Evolutionary conservation across 768 basidiomycete genomes (phyloP).

Genomic region (Amanita jacksonii): DNA sequence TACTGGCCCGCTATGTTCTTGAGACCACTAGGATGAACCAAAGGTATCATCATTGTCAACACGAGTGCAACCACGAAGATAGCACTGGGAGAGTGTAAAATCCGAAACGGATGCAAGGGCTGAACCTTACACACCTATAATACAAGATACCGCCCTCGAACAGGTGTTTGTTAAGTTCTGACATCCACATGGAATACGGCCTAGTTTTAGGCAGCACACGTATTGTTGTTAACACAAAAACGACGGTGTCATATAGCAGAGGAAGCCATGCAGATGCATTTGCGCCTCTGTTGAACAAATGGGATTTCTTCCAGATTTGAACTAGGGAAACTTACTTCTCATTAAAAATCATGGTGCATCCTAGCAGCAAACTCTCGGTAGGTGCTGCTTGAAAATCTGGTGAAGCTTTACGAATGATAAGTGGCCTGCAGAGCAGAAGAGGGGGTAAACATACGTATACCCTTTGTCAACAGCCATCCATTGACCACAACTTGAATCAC

Average conservation of each 20-base stretch:
- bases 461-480: conserved; percentile 42
- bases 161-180: conserved; percentile 30
- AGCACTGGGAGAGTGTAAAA: conserved; percentile 23
- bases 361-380: conserved; percentile 14
- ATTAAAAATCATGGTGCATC: conserved; percentile 35
- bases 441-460: conserved; percentile 29
- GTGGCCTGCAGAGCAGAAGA: neutral
- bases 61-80: conserved; percentile 36
- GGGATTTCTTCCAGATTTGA: neutral
- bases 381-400: no score
- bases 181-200: conserved; percentile 19
- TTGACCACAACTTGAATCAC: conserved; percentile 37
- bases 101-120: neutral
- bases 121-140: conserved; percentile 27
- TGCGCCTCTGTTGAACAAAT: conserved; percentile 23
- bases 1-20: conserved; percentile 42
- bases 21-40: conserved; percentile 31
- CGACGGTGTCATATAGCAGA: conserved; percentile 37
- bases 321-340: conserved; percentile 23
- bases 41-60: conserved; percentile 36
- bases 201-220: conserved; percentile 26
- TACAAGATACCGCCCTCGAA: conserved; percentile 39
- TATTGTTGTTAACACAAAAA: conserved; percentile 30
- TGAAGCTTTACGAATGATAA: no score
- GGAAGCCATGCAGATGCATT: conserved; percentile 45